These are phyloP conservation scores for Ustilago esculenta DNA, from an alignment of 1,284 basidiomycete genomes.

Conservation along the genomic window DNA sequence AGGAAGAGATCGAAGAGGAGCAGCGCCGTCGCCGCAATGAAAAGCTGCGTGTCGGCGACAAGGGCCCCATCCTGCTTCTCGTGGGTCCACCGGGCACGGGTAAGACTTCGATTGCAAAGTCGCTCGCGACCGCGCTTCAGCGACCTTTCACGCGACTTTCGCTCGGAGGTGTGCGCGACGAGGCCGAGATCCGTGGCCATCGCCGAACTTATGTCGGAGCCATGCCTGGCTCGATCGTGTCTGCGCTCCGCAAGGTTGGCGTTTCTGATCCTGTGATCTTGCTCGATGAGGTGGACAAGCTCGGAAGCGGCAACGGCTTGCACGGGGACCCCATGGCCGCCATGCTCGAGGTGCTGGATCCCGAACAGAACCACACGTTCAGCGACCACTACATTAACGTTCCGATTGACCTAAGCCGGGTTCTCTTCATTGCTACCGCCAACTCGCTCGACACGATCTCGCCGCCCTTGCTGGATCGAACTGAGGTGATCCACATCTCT, in stretches of 20 bases:
- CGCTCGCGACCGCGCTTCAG: conserved; percentile 75
- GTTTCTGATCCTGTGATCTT: conserved; percentile 69
- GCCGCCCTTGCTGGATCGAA: conserved; percentile 68
- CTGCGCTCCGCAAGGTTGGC: conserved; percentile 65
- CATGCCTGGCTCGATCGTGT: conserved; percentile 76
- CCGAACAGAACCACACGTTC: conserved; percentile 69
- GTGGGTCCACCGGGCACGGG: conserved; percentile 67
- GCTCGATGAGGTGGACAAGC: conserved; percentile 70
- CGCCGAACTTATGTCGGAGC: conserved; percentile 63
- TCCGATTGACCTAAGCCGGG: conserved; percentile 63
- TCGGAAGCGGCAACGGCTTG: conserved; percentile 65
- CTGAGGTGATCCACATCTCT: conserved; percentile 68
- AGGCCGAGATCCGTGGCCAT: conserved; percentile 69
- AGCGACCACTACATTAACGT: conserved; percentile 69
- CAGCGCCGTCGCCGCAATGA: conserved; percentile 42
- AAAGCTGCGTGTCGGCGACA: conserved; percentile 50
- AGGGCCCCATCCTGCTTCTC: conserved; percentile 83
- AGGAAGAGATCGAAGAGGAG: conserved; percentile 42
- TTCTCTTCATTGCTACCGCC: conserved; percentile 69
- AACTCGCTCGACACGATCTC: conserved; percentile 69
- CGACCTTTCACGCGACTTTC: conserved; percentile 71
- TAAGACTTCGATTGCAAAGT: conserved; percentile 65
- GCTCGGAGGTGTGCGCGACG: conserved; percentile 69
- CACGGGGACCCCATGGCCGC: conserved; percentile 69
- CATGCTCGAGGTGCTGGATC: conserved; percentile 69